Conservation (phyloP, 495 filamentous ascomycete species). For the Aspergillus conjunctus region DNA sequence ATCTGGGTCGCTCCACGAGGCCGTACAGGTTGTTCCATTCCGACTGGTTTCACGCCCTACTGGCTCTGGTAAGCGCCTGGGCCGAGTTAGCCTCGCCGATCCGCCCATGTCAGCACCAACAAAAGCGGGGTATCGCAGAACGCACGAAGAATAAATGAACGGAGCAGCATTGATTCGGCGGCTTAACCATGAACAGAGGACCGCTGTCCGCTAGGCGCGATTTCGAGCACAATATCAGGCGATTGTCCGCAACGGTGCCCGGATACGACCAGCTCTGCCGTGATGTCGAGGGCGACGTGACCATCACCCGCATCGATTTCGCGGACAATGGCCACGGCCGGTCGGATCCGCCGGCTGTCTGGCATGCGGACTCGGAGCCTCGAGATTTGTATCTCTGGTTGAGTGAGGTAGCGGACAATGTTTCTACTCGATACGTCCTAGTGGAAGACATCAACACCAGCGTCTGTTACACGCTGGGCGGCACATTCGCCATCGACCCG, state of each 20-base stretch:
- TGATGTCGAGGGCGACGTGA: background rate
- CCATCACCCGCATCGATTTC: background rate
- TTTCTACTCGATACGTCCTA: background rate
- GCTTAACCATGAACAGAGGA: no score
- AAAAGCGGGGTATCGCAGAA: no score
- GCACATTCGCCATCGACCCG: background rate
- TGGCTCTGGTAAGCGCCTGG: no score
- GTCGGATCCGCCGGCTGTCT: background rate
- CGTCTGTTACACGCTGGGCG: background rate
- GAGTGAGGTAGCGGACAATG: background rate
- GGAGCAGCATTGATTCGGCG: no score
- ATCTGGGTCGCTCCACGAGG: no score
- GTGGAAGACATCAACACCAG: background rate
- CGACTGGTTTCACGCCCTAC: no score
- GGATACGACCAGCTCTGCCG: background rate
- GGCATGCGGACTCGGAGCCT: background rate
- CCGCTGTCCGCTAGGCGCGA: background rate
- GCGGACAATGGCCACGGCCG: background rate
- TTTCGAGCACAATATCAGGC: background rate
- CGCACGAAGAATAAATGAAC: no score
- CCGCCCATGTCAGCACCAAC: no score
- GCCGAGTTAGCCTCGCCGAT: no score
- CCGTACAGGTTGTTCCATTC: no score
- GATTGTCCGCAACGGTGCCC: background rate
- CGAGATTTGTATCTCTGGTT: background rate